Base-by-base conservation (phyloP, 1,284 basidiomycete species). In the Pholiota adiposa region DNA sequence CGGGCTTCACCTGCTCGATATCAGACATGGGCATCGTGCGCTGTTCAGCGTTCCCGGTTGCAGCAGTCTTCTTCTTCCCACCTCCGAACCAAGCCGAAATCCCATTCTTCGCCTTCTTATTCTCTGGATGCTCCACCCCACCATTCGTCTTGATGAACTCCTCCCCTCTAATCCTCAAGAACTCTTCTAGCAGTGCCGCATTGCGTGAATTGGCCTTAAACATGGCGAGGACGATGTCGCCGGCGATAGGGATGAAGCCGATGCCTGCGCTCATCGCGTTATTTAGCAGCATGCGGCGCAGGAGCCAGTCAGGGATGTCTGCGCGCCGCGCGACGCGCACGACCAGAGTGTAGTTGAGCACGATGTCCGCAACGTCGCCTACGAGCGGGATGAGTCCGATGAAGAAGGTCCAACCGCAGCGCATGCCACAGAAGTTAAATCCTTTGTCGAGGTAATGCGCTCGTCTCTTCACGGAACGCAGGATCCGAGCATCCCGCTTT, bases 381-480 rank as follows among this genome's bases (percentile, higher is more conserved):
- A 83, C 82, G 31, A 86, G 77, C 6, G 93, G 93, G 29, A 94
- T 75, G 16, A 93, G 79, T 0, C 90, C 90, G 54, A 95, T 90
- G 66, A 92, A 69, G 73, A 92, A 92, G 23, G 92, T 87, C 89
- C 90, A 97, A 4, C 96, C 96, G 63, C 97, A 95, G 8, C 88
- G 85, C 61, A 97, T 75, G 2, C 96, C 94, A 67, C 89, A 93
- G 11, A 98, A 56, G 50, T 73, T 80, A 79, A 98, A 93, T 5
- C 93, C 91, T 75, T 95, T 96, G 80, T 98, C 96, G 57, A 98
- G 89, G 70, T 90, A 87, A 71, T 96, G 94, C 0, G 96, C 96
- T 7, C 96, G 82, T 54, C 81, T 79, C 71, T 93, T 86, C 46
- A 96, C 86, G 19, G 88, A 85, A 66, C 83, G 83, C 54, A 96